Conservation (phyloP, 371 early-diverging fungal genomes). For the Haplosporangium sp. region DNA sequence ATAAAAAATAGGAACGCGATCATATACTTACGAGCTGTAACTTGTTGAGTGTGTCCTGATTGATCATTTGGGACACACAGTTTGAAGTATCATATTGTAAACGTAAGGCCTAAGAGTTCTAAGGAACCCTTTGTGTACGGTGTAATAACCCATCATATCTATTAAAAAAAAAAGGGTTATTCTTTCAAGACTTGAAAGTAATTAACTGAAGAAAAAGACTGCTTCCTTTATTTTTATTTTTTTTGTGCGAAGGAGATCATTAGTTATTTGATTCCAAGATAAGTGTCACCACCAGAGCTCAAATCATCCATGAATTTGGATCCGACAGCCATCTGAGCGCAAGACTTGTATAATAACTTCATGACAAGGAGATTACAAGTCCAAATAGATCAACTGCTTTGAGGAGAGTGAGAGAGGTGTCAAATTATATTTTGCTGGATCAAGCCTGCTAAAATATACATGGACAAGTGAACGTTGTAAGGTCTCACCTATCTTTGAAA, state of each 20-base stretch:
- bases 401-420: not conserved
- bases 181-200: too few species aligned
- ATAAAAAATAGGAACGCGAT: not conserved
- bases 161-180: not conserved
- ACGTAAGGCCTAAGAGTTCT: slow-evolving; percentile 9
- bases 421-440: not conserved
- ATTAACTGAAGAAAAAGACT: too few species aligned
- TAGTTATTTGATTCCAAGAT: slow-evolving; percentile 24
- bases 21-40: slow-evolving; percentile 15
- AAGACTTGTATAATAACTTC: not conserved
- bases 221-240: too few species aligned
- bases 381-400: not conserved
- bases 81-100: slow-evolving; percentile 5
- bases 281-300: slow-evolving; percentile 23
- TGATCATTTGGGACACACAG: slow-evolving; percentile 3
- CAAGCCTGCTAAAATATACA: too few species aligned
- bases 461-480: too few species aligned
- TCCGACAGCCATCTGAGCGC: slow-evolving; percentile 4
- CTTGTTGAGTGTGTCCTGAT: slow-evolving; percentile 11
- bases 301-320: slow-evolving; percentile 11
- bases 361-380: not conserved
- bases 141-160: slow-evolving; percentile 18
- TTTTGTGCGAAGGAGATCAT: slow-evolving; percentile 8
- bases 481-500: not conserved
- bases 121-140: slow-evolving; percentile 30